phyloP scores from a whole-genome alignment of 768 basidiomycete genomes.

The Lyophyllum shimeji region DNA sequence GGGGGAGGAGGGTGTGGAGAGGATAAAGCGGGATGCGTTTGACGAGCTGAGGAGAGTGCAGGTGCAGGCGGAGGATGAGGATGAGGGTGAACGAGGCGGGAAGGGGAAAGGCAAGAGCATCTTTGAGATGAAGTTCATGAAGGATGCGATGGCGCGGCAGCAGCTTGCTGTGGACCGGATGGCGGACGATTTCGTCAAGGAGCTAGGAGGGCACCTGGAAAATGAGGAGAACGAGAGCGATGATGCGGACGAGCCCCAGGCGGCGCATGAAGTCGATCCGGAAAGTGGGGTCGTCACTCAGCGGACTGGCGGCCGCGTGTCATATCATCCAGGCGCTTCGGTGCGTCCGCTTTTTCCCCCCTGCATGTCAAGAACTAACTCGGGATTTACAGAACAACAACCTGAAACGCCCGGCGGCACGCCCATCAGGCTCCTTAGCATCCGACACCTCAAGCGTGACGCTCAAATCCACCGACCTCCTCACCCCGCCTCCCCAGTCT shows the following conservation, averaged over 20 bases:
- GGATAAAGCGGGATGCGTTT: constrained; percentile 68
- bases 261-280: constrained; percentile 21
- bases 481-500: constrained; percentile 42
- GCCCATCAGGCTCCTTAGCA: constrained; percentile 29
- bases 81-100: constrained; percentile 20
- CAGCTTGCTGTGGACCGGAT: constrained; percentile 54
- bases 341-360: constrained; percentile 22
- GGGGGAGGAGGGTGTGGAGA: constrained; percentile 35
- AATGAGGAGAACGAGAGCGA: constrained; percentile 27
- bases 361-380: not conserved
- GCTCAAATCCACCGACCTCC: constrained; percentile 55
- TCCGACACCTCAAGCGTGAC: constrained; percentile 71
- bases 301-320: constrained; percentile 67
- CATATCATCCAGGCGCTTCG: constrained; percentile 53
- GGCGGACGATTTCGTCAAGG: constrained; percentile 71
- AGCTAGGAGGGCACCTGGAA: constrained; percentile 48
- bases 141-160: constrained; percentile 78
- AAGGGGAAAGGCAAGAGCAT: constrained; percentile 62
- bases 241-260: constrained; percentile 27
- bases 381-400: constrained; percentile 17
- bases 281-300: constrained; percentile 42
- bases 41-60: constrained; percentile 68
- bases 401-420: constrained; percentile 11
- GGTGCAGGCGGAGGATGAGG: constrained; percentile 41
- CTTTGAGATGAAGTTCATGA: constrained; percentile 99